Evolutionary conservation across 129 eudicot genomes (phyloP), one percentile per base, ranked within the genome.

Genomic region (Deinandra increscens): DNA sequence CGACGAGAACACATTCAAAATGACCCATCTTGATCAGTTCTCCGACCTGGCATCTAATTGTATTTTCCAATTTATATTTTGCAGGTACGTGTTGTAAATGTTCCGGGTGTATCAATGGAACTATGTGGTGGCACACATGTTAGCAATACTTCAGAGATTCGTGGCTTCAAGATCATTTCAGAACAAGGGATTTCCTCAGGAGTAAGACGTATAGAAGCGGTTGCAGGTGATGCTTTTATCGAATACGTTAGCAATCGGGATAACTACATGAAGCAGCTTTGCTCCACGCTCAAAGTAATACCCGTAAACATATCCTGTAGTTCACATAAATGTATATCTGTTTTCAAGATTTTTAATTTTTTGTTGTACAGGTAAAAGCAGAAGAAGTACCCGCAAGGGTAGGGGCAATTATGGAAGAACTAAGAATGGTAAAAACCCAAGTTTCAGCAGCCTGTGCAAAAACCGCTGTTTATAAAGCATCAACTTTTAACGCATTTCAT

Each of bases 51-150:
- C 2, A n/a, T 17, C 46, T 31, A 36, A 15, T 6, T 17, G 45
- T 50, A 10, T 22, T 60, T 22, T 51, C 19, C 41, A 9, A 26
- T 6, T 68, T 54, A 48, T 42, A 19, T 26, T 50, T 7, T 50
- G 23, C 60, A 93, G 99, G 99, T 94, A 68, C 99, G 97, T 15
- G 99, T 94, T 20, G 97, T 94, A 11, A 94, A 94, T 78, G 99
- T 94, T 74, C 99, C 99, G 10, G 97, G 99, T 26, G 97, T 94
- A 68, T 94, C 99, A 44, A 85, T 94, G 96, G 99, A 94, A 60
- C 85, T 94, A 43, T 94, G 99, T 82, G 97, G 97, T 11, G 99
- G 99, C 69, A 94, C 99, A 36, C 99, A 94, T 71, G 97, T 89
- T 68, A 79, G 80, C 73, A 89, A 84, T 79, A 90, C 99, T 45